phyloP scores from a whole-genome alignment of 2,329 filamentous ascomycete species.

The Cladophialophora immunda region DNA sequence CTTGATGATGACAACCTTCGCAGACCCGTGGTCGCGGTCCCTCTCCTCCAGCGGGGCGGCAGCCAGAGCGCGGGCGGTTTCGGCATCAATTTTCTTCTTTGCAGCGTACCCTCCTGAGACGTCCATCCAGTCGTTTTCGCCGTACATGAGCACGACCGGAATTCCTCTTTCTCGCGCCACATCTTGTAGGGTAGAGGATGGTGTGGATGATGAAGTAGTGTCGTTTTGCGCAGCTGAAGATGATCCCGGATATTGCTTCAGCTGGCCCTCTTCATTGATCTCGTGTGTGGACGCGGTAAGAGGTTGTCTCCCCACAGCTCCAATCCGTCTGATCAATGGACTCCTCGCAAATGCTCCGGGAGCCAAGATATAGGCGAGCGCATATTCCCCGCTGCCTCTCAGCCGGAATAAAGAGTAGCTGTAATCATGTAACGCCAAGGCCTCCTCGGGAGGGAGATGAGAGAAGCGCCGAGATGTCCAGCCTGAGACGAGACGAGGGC shows the following conservation, averaged over 20 bases:
- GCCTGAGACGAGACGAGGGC: slow-evolving; percentile 88
- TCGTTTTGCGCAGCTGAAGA: slow-evolving; percentile 42
- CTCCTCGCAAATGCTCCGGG: slow-evolving; percentile 91
- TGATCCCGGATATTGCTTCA: slow-evolving; percentile 35
- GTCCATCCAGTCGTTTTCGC: slow-evolving; percentile 99
- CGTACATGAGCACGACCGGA: slow-evolving; percentile 93
- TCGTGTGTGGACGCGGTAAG: slow-evolving; percentile 43
- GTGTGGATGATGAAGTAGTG: slow-evolving; percentile 22
- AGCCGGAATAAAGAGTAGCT: slow-evolving; percentile 94
- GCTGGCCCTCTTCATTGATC: slow-evolving; percentile 1
- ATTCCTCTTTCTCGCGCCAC: slow-evolving; percentile 68
- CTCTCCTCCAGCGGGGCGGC: slow-evolving; percentile 73
- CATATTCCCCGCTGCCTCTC: slow-evolving; percentile 92
- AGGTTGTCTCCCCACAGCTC: slow-evolving; percentile 81
- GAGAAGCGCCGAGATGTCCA: slow-evolving; percentile 95
- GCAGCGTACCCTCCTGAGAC: slow-evolving; percentile 83
- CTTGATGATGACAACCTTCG: slow-evolving; percentile 81
- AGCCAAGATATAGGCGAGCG: slow-evolving; percentile 87
- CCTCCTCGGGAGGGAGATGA: slow-evolving; percentile 81
- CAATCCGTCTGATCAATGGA: slow-evolving; percentile 86
- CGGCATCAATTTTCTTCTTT: slow-evolving; percentile 78
- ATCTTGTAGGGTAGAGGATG: slow-evolving; percentile 33
- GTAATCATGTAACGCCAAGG: slow-evolving; percentile 88
- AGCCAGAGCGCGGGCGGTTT: slow-evolving; percentile 67
- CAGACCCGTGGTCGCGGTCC: slow-evolving; percentile 76